Base-by-base conservation (phyloP, 1,284 basidiomycete species). In the Serendipita sp. region DNA sequence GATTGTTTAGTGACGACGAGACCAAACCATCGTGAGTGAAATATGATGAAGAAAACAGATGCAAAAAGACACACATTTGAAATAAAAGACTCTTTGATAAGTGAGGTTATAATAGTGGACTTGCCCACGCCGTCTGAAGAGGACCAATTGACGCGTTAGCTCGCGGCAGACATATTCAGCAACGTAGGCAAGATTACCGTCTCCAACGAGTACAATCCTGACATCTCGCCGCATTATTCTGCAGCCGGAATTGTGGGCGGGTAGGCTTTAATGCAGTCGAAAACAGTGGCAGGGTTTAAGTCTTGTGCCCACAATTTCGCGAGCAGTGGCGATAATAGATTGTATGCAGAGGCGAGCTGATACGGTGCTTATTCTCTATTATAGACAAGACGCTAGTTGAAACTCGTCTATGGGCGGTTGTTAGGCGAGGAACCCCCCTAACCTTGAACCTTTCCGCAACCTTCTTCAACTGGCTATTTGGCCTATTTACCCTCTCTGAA, bases 71-170 rank as follows among this genome's bases (percentile, higher is more conserved):
- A 69, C 71, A 94, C 93, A 75, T 92, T 88, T 50, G 88, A 78
- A 58, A 96, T 88, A 71, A 88, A 97, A 35, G 88, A 85, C 73
- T 95, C 93, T 73, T 96, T 96, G 76, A 97, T 95, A 71, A 97
- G 81, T 38, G 91, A 92, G 13, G 91, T 95, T 72, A 97, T 86
- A 72, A 97, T 92, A 47, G 91, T 92, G 73, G 90, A 93, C 79
- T 95, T 95, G 67, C 92, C 92, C 68, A 94, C 92, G 67, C 88
- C 89, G 77, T 93, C 92, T 93, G 71, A 15, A 43, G 3, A 22
- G 30, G 17, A 62, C 65, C 64, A 64, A 61, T 47, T 61, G 66
- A 65, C 35, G 61, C 62, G 65, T 63, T 62, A 47, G 60, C 63
- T 60, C 55, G 65, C 65, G 60, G 49, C 60, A 65, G 38, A 29